Evolutionary conservation across 257 asterid genomes (phyloP).

Genomic region (Solanum appendiculatum): DNA sequence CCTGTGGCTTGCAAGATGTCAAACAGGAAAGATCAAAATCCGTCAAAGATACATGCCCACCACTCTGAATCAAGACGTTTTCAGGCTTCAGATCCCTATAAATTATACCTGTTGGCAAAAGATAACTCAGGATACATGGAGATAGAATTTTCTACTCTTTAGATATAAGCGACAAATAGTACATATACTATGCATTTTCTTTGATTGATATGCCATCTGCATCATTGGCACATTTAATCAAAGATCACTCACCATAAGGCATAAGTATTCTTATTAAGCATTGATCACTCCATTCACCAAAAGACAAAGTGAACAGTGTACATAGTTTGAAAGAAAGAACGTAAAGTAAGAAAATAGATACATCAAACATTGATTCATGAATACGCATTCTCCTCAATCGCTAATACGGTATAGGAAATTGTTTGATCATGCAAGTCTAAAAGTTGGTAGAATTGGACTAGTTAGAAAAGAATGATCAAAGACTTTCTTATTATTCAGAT

Average conservation of each 20-base stretch:
- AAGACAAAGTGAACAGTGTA: neutral
- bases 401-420: neutral
- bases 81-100: constrained; percentile 98
- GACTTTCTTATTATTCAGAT: neutral
- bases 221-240: neutral
- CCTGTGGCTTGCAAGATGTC: constrained; percentile 99
- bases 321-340: neutral
- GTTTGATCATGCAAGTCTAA: neutral
- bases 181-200: neutral
- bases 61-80: constrained; percentile 69
- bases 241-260: neutral
- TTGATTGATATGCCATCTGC: neutral
- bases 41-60: constrained; percentile 82
- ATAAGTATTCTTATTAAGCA: neutral
- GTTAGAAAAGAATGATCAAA: neutral
- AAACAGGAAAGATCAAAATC: constrained; percentile 95
- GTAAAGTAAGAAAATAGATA: neutral
- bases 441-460: neutral
- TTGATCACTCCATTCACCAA: neutral
- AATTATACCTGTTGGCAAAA: constrained; percentile 65
- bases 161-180: neutral
- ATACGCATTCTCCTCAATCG: neutral
- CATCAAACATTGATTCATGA: neutral
- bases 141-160: neutral
- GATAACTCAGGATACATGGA: neutral